A percentile compares a stretch with the other conserved stretches of the same genome.
Evolutionary conservation across 2,329 filamentous ascomycete genomes (phyloP).

Genomic region (Talaromyces verruculosus): DNA sequence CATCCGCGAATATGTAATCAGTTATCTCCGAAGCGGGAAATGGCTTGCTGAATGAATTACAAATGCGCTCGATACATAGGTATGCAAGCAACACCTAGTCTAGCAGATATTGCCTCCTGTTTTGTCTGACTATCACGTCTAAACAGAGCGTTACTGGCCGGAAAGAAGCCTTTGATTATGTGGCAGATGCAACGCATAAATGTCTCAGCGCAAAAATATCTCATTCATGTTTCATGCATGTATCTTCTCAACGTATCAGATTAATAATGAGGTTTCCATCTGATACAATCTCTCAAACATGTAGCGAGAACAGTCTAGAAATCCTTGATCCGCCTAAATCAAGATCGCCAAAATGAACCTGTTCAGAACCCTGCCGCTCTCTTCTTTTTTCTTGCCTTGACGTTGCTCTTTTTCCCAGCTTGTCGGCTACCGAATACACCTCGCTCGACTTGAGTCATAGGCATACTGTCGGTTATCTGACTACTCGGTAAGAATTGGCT

Average conservation of each 20-base stretch:
- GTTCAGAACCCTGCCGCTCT: constrained; percentile 43
- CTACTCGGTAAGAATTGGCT: constrained; percentile 32
- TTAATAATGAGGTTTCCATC: constrained; percentile 4
- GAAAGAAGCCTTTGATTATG: neutral
- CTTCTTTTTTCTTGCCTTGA: constrained; percentile 41
- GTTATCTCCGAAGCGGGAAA: neutral
- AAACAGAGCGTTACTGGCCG: neutral
- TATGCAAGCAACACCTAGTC: neutral
- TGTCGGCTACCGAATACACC: constrained; percentile 41
- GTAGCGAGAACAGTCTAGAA: neutral
- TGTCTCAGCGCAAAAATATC: constrained; percentile 12
- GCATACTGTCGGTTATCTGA: constrained; percentile 35
- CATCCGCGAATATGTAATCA: constrained; percentile 7
- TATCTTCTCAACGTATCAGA: neutral
- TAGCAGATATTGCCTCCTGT: neutral
- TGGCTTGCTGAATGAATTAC: constrained; percentile 7
- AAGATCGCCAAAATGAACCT: no score
- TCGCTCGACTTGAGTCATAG: constrained; percentile 45
- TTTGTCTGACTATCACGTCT: neutral
- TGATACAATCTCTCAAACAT: neutral
- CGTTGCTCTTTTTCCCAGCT: constrained; percentile 28
- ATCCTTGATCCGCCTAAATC: neutral
- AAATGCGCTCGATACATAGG: neutral
- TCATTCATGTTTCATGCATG: constrained; percentile 3
- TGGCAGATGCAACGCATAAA: constrained; percentile 12